These are phyloP conservation scores for Globisporangium paroecandrum DNA, from an alignment of 352 stramenopile genomes.

Conservation along the genomic window DNA sequence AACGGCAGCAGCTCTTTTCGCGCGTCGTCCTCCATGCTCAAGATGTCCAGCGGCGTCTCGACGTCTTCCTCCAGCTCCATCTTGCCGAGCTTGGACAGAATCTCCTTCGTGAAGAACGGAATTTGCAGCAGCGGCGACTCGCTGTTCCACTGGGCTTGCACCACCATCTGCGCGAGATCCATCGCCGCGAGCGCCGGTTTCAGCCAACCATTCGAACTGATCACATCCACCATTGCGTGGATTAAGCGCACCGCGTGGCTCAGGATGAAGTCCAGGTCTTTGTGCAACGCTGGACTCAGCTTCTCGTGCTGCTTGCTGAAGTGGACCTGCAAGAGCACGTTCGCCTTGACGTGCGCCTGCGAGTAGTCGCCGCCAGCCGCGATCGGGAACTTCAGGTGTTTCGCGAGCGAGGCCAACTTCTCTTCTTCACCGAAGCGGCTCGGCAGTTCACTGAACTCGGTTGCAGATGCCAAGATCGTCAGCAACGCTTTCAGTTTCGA, in stretches of 20 bases:
- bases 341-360: slow-evolving; percentile 94
- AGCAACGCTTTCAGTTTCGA: slow-evolving; percentile 96
- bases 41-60: slow-evolving; percentile 78
- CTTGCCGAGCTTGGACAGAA: slow-evolving; percentile 50
- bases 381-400: slow-evolving; percentile 92
- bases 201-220: slow-evolving; percentile 98
- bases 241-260: slow-evolving; percentile 92
- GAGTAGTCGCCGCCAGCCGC: slow-evolving; percentile 86
- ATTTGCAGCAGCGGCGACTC: slow-evolving; percentile 96
- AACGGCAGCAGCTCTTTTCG: slow-evolving; percentile 89
- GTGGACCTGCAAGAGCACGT: slow-evolving; percentile 97
- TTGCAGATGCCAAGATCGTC: slow-evolving; percentile 96
- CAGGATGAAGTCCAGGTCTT: slow-evolving; percentile 92
- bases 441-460: slow-evolving; percentile 94
- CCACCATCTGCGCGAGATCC: slow-evolving; percentile 99
- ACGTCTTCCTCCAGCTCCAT: slow-evolving; percentile 71
- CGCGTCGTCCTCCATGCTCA: slow-evolving; percentile 93
- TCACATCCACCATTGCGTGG: slow-evolving; percentile 98
- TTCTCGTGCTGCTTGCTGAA: slow-evolving; percentile 92
- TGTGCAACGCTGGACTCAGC: slow-evolving; percentile 89
- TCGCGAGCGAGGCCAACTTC: slow-evolving; percentile 90
- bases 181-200: slow-evolving; percentile 98
- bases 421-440: slow-evolving; percentile 94
- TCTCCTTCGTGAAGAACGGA: slow-evolving; percentile 94
- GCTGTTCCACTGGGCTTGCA: slow-evolving; percentile 98